phyloP scores from a whole-genome alignment of 2,329 filamentous ascomycete genomes.

The Alternaria atra region DNA sequence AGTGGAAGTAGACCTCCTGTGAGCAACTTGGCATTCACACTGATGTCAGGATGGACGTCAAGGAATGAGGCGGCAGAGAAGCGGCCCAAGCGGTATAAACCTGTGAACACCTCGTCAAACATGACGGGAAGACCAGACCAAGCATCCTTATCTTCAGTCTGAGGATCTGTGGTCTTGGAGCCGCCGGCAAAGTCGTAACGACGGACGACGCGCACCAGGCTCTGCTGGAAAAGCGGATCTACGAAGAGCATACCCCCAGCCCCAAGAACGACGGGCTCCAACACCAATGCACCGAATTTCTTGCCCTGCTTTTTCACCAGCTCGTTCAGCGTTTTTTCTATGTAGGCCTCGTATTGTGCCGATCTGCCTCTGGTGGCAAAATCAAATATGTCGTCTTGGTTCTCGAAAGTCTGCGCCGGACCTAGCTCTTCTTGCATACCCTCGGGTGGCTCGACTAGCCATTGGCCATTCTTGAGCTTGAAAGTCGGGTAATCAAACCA shows the following conservation, averaged over 20 bases:
- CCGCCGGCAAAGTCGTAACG: slow-evolving; percentile 62
- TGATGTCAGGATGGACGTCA: slow-evolving; percentile 73
- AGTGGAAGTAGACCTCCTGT: slow-evolving; percentile 83
- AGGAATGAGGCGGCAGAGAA: slow-evolving; percentile 77
- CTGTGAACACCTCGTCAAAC: slow-evolving; percentile 89
- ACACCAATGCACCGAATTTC: slow-evolving; percentile 78
- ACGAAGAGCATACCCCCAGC: slow-evolving; percentile 86
- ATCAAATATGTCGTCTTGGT: slow-evolving; percentile 49
- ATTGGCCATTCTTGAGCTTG: slow-evolving; percentile 70
- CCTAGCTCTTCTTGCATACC: slow-evolving; percentile 60
- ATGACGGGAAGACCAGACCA: slow-evolving; percentile 82
- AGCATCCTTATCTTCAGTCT: slow-evolving; percentile 24
- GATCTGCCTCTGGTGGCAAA: slow-evolving; percentile 51
- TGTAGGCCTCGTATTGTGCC: slow-evolving; percentile 67
- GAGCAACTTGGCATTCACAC: slow-evolving; percentile 83
- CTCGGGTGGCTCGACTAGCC: slow-evolving; percentile 69
- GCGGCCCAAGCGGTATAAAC: slow-evolving; percentile 80
- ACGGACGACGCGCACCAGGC: slow-evolving; percentile 73
- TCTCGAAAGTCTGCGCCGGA: slow-evolving; percentile 45
- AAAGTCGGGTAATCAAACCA: slow-evolving; percentile 85
- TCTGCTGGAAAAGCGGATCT: slow-evolving; percentile 83
- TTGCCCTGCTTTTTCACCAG: slow-evolving; percentile 65
- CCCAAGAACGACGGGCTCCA: slow-evolving; percentile 82
- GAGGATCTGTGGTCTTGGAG: background rate
- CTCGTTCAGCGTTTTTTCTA: slow-evolving; percentile 62